These are phyloP conservation scores for Argentina anserina DNA, from an alignment of 306 rosid genomes.

Conservation along the genomic window DNA sequence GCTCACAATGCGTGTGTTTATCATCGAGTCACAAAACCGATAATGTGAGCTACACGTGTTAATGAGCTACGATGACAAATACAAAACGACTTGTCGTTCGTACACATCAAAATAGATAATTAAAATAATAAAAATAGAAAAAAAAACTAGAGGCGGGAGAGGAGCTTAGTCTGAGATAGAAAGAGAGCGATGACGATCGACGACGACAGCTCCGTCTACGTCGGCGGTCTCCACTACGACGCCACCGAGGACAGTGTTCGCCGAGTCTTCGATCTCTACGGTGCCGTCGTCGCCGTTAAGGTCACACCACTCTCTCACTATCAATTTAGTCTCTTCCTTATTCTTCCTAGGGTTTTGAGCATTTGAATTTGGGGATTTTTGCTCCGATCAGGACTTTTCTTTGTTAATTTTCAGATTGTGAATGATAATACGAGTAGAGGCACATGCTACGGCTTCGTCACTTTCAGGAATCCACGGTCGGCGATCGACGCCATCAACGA, in stretches of 20 bases:
- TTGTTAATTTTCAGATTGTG: conserved; percentile 50
- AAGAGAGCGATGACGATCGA: conserved; percentile 54
- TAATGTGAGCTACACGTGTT: too few relatives aligned
- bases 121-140: neutral
- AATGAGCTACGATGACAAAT: too few relatives aligned
- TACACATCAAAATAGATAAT: too few relatives aligned
- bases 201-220: conserved; percentile 85
- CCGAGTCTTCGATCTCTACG: conserved; percentile 69
- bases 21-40: too few relatives aligned
- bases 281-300: conserved; percentile 81
- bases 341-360: conserved; percentile 3
- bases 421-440: conserved; percentile 73
- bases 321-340: neutral
- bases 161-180: neutral
- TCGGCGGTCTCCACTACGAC: conserved; percentile 82
- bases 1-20: too few relatives aligned
- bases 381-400: neutral
- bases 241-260: conserved; percentile 64
- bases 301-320: conserved; percentile 30
- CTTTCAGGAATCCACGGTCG: conserved; percentile 84
- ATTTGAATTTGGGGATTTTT: conserved; percentile 5
- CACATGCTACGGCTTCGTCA: conserved; percentile 88
- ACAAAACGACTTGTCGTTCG: too few relatives aligned
- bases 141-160: neutral
- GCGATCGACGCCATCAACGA: conserved; percentile 78